Conservation (phyloP, 2,329 filamentous ascomycete species). For the Diaporthe sp. region DNA sequence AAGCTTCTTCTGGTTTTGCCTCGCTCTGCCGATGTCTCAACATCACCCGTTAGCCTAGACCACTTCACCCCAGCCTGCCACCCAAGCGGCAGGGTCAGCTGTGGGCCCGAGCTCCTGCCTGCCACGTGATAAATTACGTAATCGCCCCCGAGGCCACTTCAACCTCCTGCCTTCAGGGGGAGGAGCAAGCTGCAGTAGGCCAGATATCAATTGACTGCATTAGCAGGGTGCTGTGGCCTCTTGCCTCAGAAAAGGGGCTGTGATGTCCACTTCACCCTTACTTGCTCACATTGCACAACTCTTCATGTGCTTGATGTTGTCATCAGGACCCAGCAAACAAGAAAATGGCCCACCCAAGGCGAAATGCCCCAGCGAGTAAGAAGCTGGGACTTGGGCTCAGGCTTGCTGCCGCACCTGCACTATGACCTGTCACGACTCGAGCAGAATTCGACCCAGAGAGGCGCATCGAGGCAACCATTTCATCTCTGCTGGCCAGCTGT, state of each 20-base stretch:
- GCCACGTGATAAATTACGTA: conserved; percentile 31
- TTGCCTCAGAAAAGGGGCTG: conserved; percentile 16
- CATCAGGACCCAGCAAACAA: conserved; percentile 1
- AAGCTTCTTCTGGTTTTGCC: conserved; percentile 35
- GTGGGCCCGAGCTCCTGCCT: conserved; percentile 12
- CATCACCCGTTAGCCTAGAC: conserved; percentile 29
- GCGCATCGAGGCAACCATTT: background rate
- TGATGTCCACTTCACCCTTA: background rate
- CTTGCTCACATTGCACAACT: background rate
- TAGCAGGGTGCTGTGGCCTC: background rate
- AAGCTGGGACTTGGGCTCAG: conserved; percentile 1
- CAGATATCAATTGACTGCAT: background rate
- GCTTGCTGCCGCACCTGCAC: conserved; percentile 1
- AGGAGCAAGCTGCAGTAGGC: background rate
- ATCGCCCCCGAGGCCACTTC: background rate
- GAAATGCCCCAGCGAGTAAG: background rate
- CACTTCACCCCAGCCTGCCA: conserved; percentile 25
- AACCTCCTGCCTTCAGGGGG: conserved; percentile 4
- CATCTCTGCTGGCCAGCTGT: background rate
- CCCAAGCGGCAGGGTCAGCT: conserved; percentile 20
- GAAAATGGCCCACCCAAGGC: background rate
- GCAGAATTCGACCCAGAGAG: background rate
- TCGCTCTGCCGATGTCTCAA: conserved; percentile 35
- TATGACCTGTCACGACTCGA: conserved; percentile 22
- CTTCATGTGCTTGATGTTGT: background rate